Evolutionary conservation across 1,284 basidiomycete species (phyloP).

Genomic region (Malassezia brasiliensis): DNA sequence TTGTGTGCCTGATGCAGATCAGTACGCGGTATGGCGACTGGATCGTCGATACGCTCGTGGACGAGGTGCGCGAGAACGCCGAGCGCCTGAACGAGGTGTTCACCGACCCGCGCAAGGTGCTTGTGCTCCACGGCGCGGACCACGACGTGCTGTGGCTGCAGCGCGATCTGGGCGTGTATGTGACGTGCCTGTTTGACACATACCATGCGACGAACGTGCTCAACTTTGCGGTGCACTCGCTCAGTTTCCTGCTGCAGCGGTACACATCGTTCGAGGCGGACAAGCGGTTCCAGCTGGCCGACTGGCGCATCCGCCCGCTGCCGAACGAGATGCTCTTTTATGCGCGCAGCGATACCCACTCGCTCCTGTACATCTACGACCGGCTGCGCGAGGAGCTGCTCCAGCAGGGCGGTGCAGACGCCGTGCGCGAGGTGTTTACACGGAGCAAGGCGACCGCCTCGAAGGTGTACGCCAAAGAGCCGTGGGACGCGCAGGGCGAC

Average conservation of each 20-base stretch:
- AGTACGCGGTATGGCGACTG: slow-evolving; percentile 76
- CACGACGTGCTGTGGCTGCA: slow-evolving; percentile 93
- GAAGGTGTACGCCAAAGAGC: slow-evolving; percentile 42
- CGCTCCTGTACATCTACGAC: slow-evolving; percentile 84
- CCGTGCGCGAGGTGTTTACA: slow-evolving; percentile 36
- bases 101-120: slow-evolving; percentile 71
- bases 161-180: slow-evolving; percentile 83
- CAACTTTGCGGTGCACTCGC: slow-evolving; percentile 64
- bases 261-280: slow-evolving; percentile 87
- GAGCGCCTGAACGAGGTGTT: slow-evolving; percentile 61
- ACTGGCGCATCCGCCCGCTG: slow-evolving; percentile 87
- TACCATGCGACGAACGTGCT: slow-evolving; percentile 77
- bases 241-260: slow-evolving; percentile 74
- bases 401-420: slow-evolving; percentile 48
- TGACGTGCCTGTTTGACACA: slow-evolving; percentile 92
- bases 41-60: slow-evolving; percentile 68
- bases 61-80: slow-evolving; percentile 62
- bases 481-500: slow-evolving; percentile 39
- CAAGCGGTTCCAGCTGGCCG: slow-evolving; percentile 89
- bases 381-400: slow-evolving; percentile 76
- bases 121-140: slow-evolving; percentile 78
- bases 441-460: slow-evolving; percentile 34
- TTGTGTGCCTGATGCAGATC: slow-evolving; percentile 76
- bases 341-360: slow-evolving; percentile 91
- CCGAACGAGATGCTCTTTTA: slow-evolving; percentile 81